Percentiles rank a stretch among this genome's conserved stretches.
Evolutionary conservation across 352 stramenopile genomes (phyloP).

Genomic region (Phytophthora agathidicida): DNA sequence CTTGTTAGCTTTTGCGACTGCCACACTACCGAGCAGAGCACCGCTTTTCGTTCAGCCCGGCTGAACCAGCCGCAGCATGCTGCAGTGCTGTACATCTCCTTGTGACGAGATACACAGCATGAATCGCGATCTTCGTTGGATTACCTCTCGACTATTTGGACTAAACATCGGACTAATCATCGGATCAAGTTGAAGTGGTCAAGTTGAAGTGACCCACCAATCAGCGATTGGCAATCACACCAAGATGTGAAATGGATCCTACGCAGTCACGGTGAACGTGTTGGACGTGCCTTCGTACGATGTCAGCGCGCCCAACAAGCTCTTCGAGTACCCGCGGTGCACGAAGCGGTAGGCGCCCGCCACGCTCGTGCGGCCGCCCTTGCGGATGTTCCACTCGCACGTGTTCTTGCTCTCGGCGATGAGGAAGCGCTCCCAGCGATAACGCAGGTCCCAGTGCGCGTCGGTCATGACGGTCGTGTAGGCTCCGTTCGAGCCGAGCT

Average conservation of each 20-base stretch:
- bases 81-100: no score
- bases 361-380: conserved; percentile 27
- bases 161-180: no score
- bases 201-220: no score
- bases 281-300: conserved; percentile 42
- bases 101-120: no score
- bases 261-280: conserved; percentile 29
- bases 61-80: no score
- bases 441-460: conserved; percentile 57
- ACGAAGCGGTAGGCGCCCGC: conserved; percentile 47
- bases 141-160: no score
- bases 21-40: no score
- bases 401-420: conserved; percentile 43
- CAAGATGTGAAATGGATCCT: no score
- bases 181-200: neutral
- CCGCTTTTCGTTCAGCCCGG: no score
- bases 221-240: no score
- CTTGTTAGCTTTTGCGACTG: no score
- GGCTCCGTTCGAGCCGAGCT: conserved; percentile 11
- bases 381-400: conserved; percentile 52
- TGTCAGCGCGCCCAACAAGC: conserved; percentile 30
- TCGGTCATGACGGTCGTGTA: conserved; percentile 47
- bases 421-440: conserved; percentile 33
- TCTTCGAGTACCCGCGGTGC: conserved; percentile 49
- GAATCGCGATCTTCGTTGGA: no score